Base-by-base conservation (phyloP, 1,284 basidiomycete species). In the Ganoderma boninense region DNA sequence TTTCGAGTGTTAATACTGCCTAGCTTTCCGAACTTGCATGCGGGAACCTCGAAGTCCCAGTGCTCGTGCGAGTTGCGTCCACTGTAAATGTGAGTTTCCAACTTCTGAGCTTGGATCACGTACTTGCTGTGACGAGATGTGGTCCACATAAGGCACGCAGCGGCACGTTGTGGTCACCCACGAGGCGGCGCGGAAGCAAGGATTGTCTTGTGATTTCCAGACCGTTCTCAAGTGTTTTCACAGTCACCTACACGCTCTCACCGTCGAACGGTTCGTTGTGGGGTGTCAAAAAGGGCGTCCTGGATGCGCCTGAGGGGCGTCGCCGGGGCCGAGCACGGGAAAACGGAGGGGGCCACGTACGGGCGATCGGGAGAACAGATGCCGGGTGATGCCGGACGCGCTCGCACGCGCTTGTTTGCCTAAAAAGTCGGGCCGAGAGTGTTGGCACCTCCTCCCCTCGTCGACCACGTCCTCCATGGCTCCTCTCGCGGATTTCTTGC, bases 401-500 rank as follows among this genome's bases (percentile, higher is more conserved):
- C 38, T 71, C 74, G 73, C 74, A 77, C 75, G 73, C 74, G 76
- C 73, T 65, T 68, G 71, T 42, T 63, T 57, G 43, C 46, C 29
- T 69, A 74, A 77, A 77, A 76, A 75, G 72, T 74, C 71, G 72
- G 72, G 67, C 62, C 72, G 76, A 76, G 71, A 69, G 64, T 63
- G 67, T 74, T 71, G 76, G 72, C 74, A 67, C 64, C 67, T 40
- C 40, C 68, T 73, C 68, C 71, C 71, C 65, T 73, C 69, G 67
- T 77, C 74, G 75, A 74, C 72, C 77, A 67, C 74, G 61, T 74
- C 76, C 72, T 79, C 80, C 83, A 94, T 94, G 92, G 85, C 88
- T 78, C 85, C 87, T 72, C 75, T 95, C 82, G 92, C 94, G 78
- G 90, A 93, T 82, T 83, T 92, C 77, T 84, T 94, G 74, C 84